Evolutionary conservation across 495 filamentous ascomycete species (phyloP).

Genomic region (Haplographium delicatum): DNA sequence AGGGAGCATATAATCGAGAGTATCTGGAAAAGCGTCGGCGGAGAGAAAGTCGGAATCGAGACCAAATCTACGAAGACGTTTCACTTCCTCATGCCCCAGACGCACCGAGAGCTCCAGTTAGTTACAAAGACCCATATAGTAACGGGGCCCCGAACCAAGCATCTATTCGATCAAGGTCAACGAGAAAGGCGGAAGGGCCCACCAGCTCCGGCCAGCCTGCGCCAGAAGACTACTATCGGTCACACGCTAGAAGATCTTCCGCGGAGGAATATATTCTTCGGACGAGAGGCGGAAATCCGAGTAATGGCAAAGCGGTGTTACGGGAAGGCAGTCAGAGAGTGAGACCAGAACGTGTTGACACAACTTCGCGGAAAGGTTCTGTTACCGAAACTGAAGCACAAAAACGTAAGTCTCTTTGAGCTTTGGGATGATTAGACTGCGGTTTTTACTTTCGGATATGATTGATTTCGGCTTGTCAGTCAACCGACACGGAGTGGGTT

Average conservation of each 20-base stretch:
- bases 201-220: conserved; percentile 6
- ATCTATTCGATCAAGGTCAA: conserved; percentile 22
- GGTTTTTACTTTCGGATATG: too few relatives aligned
- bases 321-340: background rate
- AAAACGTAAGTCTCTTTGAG: background rate
- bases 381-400: conserved; percentile 1
- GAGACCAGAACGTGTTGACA: background rate
- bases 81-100: conserved; percentile 50
- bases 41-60: conserved; percentile 33
- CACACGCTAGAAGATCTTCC: background rate
- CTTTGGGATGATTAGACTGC: too few relatives aligned
- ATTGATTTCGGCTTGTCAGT: too few relatives aligned
- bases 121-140: conserved; percentile 47
- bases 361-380: conserved; percentile 10
- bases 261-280: background rate
- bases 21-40: conserved; percentile 31
- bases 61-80: conserved; percentile 29
- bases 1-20: conserved; percentile 33
- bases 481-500: too few relatives aligned
- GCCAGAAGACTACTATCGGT: conserved; percentile 19
- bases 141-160: conserved; percentile 31
- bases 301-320: conserved; percentile 8
- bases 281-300: background rate
- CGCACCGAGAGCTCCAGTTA: conserved; percentile 51
- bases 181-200: conserved; percentile 33